phyloP scores from a whole-genome alignment of 1,284 basidiomycete species.

The Singerocomus rubriflavus region DNA sequence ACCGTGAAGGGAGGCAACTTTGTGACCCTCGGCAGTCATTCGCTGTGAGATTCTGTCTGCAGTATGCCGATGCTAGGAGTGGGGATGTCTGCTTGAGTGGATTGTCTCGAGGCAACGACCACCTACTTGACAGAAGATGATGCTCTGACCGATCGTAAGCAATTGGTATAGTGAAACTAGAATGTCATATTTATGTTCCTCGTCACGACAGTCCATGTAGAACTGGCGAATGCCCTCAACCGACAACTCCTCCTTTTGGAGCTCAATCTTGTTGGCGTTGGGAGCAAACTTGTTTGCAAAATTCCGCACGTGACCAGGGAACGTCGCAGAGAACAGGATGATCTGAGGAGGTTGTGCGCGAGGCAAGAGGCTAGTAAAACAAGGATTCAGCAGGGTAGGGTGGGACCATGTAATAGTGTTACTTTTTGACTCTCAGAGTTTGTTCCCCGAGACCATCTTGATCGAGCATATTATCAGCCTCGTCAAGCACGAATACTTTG shows the following conservation, averaged over 20 bases:
- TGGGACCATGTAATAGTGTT: neutral
- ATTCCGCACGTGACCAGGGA: slow-evolving; percentile 87
- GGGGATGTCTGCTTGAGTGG: slow-evolving; percentile 4
- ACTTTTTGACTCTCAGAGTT: slow-evolving; percentile 92
- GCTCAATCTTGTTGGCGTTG: slow-evolving; percentile 92
- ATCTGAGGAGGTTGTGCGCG: slow-evolving; percentile 66
- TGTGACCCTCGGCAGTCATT: slow-evolving; percentile 93
- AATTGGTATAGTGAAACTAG: slow-evolving; percentile 89
- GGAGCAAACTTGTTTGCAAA: slow-evolving; percentile 95
- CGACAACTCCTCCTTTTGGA: slow-evolving; percentile 92
- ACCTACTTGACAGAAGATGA: slow-evolving; percentile 90
- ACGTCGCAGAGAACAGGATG: slow-evolving; percentile 97
- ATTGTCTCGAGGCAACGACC: neutral
- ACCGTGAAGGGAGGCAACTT: slow-evolving; percentile 94
- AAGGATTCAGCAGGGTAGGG: slow-evolving; percentile 8
- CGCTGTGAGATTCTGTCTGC: slow-evolving; percentile 91
- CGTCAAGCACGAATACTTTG: slow-evolving; percentile 95
- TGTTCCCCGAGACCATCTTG: slow-evolving; percentile 97
- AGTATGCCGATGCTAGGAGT: slow-evolving; percentile 74
- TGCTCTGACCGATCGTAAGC: slow-evolving; percentile 94
- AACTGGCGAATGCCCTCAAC: slow-evolving; percentile 97
- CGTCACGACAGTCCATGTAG: slow-evolving; percentile 91
- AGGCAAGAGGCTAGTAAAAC: slow-evolving; percentile 58
- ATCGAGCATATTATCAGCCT: slow-evolving; percentile 99
- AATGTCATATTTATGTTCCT: slow-evolving; percentile 95